These are phyloP conservation scores for Apophysomyces ossiformis DNA, from an alignment of 371 early-diverging fungal species.

Conservation along the genomic window DNA sequence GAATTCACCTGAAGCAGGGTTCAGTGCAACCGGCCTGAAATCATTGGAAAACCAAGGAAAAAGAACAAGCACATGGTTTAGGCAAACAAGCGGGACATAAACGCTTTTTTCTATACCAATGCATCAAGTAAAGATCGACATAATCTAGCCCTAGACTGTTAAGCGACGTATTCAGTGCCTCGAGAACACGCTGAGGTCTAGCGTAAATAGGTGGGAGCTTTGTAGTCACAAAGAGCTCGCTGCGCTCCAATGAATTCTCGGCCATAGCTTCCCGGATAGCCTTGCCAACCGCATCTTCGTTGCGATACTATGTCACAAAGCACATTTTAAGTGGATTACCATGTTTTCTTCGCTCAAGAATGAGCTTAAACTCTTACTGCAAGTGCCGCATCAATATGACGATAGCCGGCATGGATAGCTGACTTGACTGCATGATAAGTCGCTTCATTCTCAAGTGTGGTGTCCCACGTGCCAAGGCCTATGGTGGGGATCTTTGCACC, in stretches of 20 bases:
- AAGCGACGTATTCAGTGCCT: conserved; percentile 58
- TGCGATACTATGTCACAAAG: conserved; percentile 53
- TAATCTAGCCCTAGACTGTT: conserved; percentile 61
- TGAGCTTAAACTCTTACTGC: conserved; percentile 2
- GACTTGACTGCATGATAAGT: conserved; percentile 32
- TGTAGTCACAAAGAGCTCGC: conserved; percentile 87
- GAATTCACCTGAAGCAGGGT: conserved; percentile 34
- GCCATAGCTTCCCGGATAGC: conserved; percentile 60
- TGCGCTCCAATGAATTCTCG: conserved; percentile 55
- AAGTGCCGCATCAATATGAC: conserved; percentile 64
- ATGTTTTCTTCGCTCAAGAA: neutral
- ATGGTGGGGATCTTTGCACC: conserved; percentile 52
- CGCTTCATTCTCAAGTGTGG: conserved; percentile 31
- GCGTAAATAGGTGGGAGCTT: conserved; percentile 78
- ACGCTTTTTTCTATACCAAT: conserved; percentile 44
- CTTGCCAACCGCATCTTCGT: conserved; percentile 73
- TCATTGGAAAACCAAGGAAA: too few species aligned
- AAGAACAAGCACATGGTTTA: too few species aligned
- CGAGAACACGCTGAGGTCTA: conserved; percentile 48
- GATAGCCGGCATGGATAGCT: conserved; percentile 49
- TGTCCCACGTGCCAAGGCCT: conserved; percentile 59
- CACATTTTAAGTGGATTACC: neutral
- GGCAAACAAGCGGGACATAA: neutral
- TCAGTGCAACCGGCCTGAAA: conserved; percentile 43
- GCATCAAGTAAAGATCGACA: conserved; percentile 72